phyloP scores from a whole-genome alignment of 2,329 filamentous ascomycete species.

The Colletotrichum agaves region DNA sequence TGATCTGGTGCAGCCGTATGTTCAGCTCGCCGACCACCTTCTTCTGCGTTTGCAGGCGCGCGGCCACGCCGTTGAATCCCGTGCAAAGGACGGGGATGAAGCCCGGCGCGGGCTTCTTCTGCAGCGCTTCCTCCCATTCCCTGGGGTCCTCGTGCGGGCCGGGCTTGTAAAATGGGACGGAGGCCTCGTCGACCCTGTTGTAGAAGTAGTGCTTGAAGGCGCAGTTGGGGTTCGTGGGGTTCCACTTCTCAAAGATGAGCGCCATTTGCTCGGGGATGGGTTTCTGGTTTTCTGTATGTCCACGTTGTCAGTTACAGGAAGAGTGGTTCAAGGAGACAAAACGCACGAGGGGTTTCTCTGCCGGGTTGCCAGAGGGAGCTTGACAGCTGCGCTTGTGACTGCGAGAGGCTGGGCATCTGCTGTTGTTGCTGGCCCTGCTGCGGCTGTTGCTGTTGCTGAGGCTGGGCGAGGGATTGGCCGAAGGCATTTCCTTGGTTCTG shows the following conservation, averaged over 20 bases:
- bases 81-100: conserved; percentile 81
- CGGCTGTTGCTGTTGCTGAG: conserved; percentile 51
- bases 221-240: conserved; percentile 73
- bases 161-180: conserved; percentile 81
- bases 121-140: conserved; percentile 86
- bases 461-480: conserved; percentile 47
- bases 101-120: conserved; percentile 79
- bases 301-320: neutral
- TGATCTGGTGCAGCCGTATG: conserved; percentile 80
- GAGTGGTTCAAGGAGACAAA: neutral
- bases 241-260: conserved; percentile 78
- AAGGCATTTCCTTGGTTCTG: conserved; percentile 48
- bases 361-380: conserved; percentile 65
- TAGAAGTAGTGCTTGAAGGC: conserved; percentile 88
- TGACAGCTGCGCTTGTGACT: conserved; percentile 58
- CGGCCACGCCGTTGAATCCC: conserved; percentile 77
- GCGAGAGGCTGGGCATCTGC: conserved; percentile 55
- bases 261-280: conserved; percentile 79
- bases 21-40: conserved; percentile 76
- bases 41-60: conserved; percentile 78
- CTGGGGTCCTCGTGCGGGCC: conserved; percentile 76
- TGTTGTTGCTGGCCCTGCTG: conserved; percentile 56
- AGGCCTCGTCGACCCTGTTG: conserved; percentile 80
- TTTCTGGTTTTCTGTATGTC: conserved; percentile 68
- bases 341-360: conserved; percentile 60